Evolutionary conservation across 345 rosid species (phyloP).

Genomic region (Melaleuca quinquenervia): DNA sequence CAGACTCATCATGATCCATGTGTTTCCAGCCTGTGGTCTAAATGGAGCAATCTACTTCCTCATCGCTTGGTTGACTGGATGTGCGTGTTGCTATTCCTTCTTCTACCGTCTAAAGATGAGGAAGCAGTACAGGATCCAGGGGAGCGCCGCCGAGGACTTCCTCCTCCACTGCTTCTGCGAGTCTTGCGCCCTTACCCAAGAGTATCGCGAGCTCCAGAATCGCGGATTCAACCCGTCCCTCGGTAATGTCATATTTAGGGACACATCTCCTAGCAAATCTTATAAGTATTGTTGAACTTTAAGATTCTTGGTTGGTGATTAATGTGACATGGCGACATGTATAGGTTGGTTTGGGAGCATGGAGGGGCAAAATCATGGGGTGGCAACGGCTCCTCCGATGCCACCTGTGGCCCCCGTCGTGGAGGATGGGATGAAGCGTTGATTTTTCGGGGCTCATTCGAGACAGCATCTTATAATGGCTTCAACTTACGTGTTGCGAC

Average conservation of each 20-base stretch:
- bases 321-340: neutral
- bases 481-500: too few species aligned
- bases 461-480: too few species aligned
- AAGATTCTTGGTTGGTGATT: too few species aligned
- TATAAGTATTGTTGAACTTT: neutral
- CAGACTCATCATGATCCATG: neutral
- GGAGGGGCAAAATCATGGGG: slow-evolving; percentile 15
- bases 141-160: slow-evolving; percentile 19
- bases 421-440: slow-evolving; percentile 16
- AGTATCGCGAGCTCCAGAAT: slow-evolving; percentile 32
- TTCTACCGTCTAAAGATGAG: slow-evolving; percentile 25
- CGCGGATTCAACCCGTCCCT: slow-evolving; percentile 19
- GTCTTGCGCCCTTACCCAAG: slow-evolving; percentile 30
- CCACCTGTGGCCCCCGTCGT: neutral
- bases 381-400: slow-evolving; percentile 7
- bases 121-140: slow-evolving; percentile 11
- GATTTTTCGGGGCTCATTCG: neutral
- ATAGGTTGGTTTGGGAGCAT: slow-evolving; percentile 27
- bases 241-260: neutral
- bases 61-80: slow-evolving; percentile 7
- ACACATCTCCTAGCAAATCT: neutral
- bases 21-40: slow-evolving; percentile 14
- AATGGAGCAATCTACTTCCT: slow-evolving; percentile 18
- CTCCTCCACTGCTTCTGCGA: slow-evolving; percentile 24
- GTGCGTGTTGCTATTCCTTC: slow-evolving; percentile 16